These are phyloP conservation scores for Pleurotus djamor DNA, from an alignment of 768 basidiomycete genomes.

Conservation along the genomic window DNA sequence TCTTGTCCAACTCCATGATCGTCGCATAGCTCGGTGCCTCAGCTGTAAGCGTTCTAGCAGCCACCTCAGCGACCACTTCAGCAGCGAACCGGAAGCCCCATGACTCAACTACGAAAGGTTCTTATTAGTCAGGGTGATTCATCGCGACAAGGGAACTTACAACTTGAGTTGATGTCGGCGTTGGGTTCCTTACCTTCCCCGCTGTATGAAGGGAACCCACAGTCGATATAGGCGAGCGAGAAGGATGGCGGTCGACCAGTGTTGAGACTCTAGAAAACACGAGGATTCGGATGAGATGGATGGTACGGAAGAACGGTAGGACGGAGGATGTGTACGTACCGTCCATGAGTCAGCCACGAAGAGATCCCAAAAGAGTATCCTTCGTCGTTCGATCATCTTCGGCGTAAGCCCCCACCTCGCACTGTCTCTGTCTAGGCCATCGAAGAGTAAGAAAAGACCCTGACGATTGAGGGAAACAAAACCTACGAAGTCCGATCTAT, in stretches of 20 bases:
- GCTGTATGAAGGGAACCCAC: conserved; percentile 49
- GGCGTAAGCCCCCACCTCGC: conserved; percentile 60
- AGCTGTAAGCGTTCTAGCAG: conserved; percentile 57
- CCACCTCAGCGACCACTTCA: conserved; percentile 65
- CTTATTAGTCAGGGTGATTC: not conserved
- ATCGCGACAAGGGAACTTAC: conserved; percentile 4
- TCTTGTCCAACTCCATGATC: conserved; percentile 66
- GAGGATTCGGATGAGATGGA: not conserved
- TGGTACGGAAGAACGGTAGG: not conserved
- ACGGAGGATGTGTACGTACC: conserved; percentile 30
- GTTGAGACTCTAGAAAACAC: conserved; percentile 50
- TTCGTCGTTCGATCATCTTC: conserved; percentile 62
- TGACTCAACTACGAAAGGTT: conserved; percentile 39
- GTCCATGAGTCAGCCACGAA: conserved; percentile 72
- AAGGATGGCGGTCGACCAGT: conserved; percentile 74
- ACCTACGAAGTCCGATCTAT: conserved; percentile 69
- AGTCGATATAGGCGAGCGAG: conserved; percentile 65
- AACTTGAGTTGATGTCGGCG: conserved; percentile 19
- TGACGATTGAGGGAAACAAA: not conserved
- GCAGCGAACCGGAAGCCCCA: conserved; percentile 67
- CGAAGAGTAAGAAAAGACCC: not conserved
- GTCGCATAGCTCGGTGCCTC: conserved; percentile 63
- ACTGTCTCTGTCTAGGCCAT: conserved; percentile 57
- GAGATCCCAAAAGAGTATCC: conserved; percentile 76
- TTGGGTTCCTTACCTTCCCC: conserved; percentile 22